Conservation (phyloP, 805 yeast species). For the Wickerhamiella nectarea region DNA sequence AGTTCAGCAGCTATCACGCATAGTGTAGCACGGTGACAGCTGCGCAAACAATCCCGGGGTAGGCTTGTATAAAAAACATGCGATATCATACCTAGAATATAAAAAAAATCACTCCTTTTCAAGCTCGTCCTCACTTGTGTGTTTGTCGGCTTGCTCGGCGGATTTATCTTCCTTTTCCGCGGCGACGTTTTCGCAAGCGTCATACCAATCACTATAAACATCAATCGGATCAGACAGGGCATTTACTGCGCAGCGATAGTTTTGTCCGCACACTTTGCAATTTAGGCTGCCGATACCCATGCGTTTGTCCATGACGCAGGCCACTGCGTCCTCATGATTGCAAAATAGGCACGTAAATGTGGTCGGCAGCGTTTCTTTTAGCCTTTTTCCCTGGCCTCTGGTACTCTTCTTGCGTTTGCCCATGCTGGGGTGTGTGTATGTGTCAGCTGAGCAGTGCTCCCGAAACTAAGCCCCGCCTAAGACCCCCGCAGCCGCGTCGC, state of each 20-base stretch:
- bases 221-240: constrained; percentile 76
- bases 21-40: no score
- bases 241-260: constrained; percentile 78
- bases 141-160: constrained; percentile 18
- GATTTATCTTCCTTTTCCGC: constrained; percentile 35
- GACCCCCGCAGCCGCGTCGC: not conserved
- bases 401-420: constrained; percentile 77
- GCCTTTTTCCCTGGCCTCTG: constrained; percentile 64
- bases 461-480: not conserved
- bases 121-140: constrained; percentile 14
- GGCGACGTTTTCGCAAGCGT: constrained; percentile 83
- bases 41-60: not conserved
- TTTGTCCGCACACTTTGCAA: constrained; percentile 91
- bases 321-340: constrained; percentile 86
- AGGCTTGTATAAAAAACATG: no score
- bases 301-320: constrained; percentile 78
- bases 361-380: constrained; percentile 68
- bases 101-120: not conserved
- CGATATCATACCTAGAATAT: not conserved
- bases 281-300: constrained; percentile 67
- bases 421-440: constrained; percentile 24
- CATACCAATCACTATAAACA: constrained; percentile 94
- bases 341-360: constrained; percentile 86
- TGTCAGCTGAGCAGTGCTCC: not conserved
- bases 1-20: no score